Percentiles rank a stretch among this genome's conserved stretches.
phyloP scores from a whole-genome alignment of 805 yeast species.

The Saccharomycopsis lassenensis region DNA sequence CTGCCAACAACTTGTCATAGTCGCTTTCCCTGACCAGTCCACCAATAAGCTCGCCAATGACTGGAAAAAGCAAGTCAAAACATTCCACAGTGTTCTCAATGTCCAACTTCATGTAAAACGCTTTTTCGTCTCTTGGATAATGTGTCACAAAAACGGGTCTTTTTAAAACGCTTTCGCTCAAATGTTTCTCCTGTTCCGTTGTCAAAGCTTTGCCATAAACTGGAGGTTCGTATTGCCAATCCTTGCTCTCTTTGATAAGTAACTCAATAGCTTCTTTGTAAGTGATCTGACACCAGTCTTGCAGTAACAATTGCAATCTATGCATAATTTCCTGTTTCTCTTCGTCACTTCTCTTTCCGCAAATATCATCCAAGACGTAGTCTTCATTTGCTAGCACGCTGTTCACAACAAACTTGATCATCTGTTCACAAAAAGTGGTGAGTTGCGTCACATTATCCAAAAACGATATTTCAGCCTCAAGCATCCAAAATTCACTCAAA shows the following conservation, averaged over 20 bases:
- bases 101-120: conserved; percentile 80
- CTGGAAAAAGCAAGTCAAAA: conserved; percentile 82
- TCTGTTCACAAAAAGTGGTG: conserved; percentile 53
- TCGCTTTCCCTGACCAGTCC: conserved; percentile 86
- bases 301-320: conserved; percentile 62
- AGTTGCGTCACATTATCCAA: conserved; percentile 46
- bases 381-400: conserved; percentile 23
- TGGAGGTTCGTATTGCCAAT: conserved; percentile 34
- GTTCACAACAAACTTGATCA: conserved; percentile 47
- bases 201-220: conserved; percentile 64
- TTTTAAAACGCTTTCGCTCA: conserved; percentile 57
- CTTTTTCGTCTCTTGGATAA: conserved; percentile 70
- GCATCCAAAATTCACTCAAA: conserved; percentile 93
- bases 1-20: conserved; percentile 33
- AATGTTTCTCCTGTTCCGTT: conserved; percentile 86
- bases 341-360: conserved; percentile 27
- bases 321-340: conserved; percentile 29
- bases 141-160: conserved; percentile 80
- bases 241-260: conserved; percentile 28
- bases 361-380: conserved; percentile 20
- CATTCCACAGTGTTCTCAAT: conserved; percentile 65
- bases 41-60: conserved; percentile 87
- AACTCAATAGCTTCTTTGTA: conserved; percentile 66
- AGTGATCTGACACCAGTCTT: conserved; percentile 31
- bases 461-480: conserved; percentile 83